Evolutionary conservation across 1,284 basidiomycete genomes (phyloP).

Genomic region (Ustilago trichophora): DNA sequence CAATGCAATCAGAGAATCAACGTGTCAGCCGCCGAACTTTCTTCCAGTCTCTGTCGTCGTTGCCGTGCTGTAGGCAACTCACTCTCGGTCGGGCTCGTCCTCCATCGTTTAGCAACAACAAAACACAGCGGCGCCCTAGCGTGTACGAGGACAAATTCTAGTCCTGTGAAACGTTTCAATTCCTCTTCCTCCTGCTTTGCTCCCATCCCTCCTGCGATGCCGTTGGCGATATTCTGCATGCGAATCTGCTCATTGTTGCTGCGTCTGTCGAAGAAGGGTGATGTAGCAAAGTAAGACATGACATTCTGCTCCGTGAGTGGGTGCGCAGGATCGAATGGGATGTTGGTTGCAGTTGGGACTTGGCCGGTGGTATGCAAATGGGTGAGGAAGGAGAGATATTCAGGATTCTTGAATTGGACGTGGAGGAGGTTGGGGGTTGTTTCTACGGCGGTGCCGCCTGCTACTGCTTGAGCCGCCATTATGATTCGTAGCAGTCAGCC

Average conservation of each 20-base stretch:
- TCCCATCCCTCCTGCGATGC: constrained; percentile 3
- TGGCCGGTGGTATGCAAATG: constrained; percentile 34
- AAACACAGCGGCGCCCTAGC: constrained; percentile 45
- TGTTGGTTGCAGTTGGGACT: neutral
- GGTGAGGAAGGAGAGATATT: constrained; percentile 53
- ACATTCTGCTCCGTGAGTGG: constrained; percentile 53
- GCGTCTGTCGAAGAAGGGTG: constrained; percentile 61
- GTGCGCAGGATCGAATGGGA: constrained; percentile 11
- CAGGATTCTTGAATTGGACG: constrained; percentile 61
- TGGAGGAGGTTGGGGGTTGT: constrained; percentile 45
- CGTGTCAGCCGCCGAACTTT: too few species aligned
- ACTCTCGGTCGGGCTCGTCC: constrained; percentile 26
- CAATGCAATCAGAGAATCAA: too few species aligned
- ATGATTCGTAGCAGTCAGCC: neutral
- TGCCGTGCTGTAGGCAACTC: too few species aligned
- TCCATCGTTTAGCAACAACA: constrained; percentile 57
- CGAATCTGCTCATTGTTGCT: constrained; percentile 64
- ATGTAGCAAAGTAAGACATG: constrained; percentile 61
- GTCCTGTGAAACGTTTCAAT: constrained; percentile 54
- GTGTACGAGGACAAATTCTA: constrained; percentile 60
- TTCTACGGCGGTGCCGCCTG: constrained; percentile 8
- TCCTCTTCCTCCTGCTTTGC: constrained; percentile 49
- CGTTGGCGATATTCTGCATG: constrained; percentile 61
- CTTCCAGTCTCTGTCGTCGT: too few species aligned
- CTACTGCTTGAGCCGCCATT: neutral